Evolutionary conservation across 805 yeast species (phyloP).

Genomic region (Jamesozyma gamospora): DNA sequence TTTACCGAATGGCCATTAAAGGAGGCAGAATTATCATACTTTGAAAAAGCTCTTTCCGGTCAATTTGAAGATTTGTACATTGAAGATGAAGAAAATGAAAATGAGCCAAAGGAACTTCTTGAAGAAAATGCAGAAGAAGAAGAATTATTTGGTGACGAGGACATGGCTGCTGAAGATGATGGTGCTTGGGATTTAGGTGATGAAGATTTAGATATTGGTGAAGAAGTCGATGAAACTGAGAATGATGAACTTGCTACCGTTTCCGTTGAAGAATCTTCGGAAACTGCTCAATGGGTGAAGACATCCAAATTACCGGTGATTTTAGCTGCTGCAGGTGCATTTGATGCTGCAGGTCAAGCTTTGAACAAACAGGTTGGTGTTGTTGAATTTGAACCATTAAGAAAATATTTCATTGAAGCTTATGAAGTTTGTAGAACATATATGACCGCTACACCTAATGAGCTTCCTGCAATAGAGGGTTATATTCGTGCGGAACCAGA

Average conservation of each 20-base stretch:
- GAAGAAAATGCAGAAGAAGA: slow-evolving; percentile 1
- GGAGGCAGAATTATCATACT: slow-evolving; percentile 61
- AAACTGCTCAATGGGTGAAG: slow-evolving; percentile 72
- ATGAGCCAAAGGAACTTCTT: slow-evolving; percentile 42
- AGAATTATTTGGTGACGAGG: slow-evolving; percentile 35
- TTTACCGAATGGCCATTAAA: slow-evolving; percentile 73
- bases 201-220: slow-evolving; percentile 62
- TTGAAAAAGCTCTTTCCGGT: slow-evolving; percentile 76
- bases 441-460: slow-evolving; percentile 59
- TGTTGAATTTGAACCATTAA: slow-evolving; percentile 77
- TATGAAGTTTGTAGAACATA: slow-evolving; percentile 72
- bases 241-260: slow-evolving; percentile 31
- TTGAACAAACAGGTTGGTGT: slow-evolving; percentile 84
- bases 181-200: slow-evolving; percentile 79
- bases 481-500: slow-evolving; percentile 58
- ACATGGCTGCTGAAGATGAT: slow-evolving; percentile 46
- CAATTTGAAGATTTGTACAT: slow-evolving; percentile 56
- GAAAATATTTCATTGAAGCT: slow-evolving; percentile 71
- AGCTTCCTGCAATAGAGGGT: slow-evolving; percentile 58
- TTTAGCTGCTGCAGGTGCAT: slow-evolving; percentile 91
- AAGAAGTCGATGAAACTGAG: slow-evolving; percentile 36
- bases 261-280: slow-evolving; percentile 37
- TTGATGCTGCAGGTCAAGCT: slow-evolving; percentile 90
- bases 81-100: slow-evolving; percentile 40
- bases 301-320: slow-evolving; percentile 86